These are phyloP conservation scores for Lactarius pseudohatsudake DNA, from an alignment of 768 basidiomycete genomes.

Conservation along the genomic window DNA sequence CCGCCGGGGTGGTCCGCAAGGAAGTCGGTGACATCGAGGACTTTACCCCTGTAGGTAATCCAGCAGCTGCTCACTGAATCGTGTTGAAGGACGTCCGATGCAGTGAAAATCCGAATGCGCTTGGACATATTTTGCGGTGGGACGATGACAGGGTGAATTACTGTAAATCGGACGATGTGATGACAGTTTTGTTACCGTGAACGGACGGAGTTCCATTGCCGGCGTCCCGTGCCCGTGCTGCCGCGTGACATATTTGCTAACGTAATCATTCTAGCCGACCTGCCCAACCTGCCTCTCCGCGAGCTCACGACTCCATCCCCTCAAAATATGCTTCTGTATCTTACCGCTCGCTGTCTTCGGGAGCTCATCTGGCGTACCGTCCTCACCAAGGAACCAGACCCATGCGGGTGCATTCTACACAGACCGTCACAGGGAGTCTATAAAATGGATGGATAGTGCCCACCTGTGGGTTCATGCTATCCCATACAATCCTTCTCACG, in stretches of 20 bases:
- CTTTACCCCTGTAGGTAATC: constrained; percentile 76
- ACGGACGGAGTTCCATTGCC: neutral
- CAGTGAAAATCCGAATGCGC: constrained; percentile 69
- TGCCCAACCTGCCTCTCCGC: constrained; percentile 47
- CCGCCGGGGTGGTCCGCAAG: constrained; percentile 91
- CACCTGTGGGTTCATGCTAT: constrained; percentile 80
- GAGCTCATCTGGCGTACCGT: constrained; percentile 53
- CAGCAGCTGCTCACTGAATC: constrained; percentile 66
- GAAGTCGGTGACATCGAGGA: constrained; percentile 89
- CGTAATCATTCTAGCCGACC: neutral
- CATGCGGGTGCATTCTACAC: constrained; percentile 72
- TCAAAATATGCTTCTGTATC: constrained; percentile 76
- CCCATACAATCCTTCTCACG: constrained; percentile 52
- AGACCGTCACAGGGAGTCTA: constrained; percentile 3
- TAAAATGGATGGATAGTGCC: constrained; percentile 19
- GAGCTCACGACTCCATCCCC: constrained; percentile 64
- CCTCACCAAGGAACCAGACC: constrained; percentile 82
- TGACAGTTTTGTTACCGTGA: neutral
- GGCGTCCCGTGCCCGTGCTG: neutral
- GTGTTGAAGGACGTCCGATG: constrained; percentile 72
- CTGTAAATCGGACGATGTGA: neutral
- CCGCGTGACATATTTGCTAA: neutral
- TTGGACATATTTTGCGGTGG: constrained; percentile 48
- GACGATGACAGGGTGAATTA: constrained; percentile 10
- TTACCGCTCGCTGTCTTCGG: constrained; percentile 90